Base-by-base conservation (phyloP, 1,284 basidiomycete genomes). In the Blastosporella zonata region DNA sequence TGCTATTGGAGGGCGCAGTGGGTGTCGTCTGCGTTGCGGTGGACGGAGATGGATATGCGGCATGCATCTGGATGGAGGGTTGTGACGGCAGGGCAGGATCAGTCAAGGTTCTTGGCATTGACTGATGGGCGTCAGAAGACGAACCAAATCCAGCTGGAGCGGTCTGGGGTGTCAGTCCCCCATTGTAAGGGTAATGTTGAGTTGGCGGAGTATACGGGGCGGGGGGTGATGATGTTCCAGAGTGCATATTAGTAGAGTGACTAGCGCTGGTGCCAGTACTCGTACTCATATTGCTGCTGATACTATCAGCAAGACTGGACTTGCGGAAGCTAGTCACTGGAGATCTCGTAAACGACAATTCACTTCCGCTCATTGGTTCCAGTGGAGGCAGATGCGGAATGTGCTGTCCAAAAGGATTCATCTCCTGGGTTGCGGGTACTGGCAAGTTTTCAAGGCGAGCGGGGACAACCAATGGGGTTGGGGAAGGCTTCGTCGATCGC, bases 391-490 rank as follows among this genome's bases (percentile, higher is more conserved):
- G 51, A 29, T 52, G 56, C 13, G 46, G 46, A 29, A 25, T 15
- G 6, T 37, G 44, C 4, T 49, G 44, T 29, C 48, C 49, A 25
- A 55, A 58, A 45, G 59, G 52, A 12, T 61, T 55, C 21, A 66
- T 52, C 34, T 64, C 62, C 18, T 62, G 47, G n/a, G 59, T 59
- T 29, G 66, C 53, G 9, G 67, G 55, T 29, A 59, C 53, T 31
- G 70, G 63, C 21, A 69, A 63, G 49, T 69, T 70, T 15, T 69
- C 70, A 9, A 67, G 60, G 41, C 73, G 72, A 18, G 67, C 64
- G 0, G 78, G 74, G 18, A 73, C 70, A 34, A 71, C 58, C 8
- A 76, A 69, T 17, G 74, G 73, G 1, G 72, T 56, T 5, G 68
- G 67, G 15, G 65, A 59, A 12, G 66, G 64, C 53, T 68, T 70